phyloP scores from a whole-genome alignment of 495 filamentous ascomycete genomes.

The Penicillium turbatum region DNA sequence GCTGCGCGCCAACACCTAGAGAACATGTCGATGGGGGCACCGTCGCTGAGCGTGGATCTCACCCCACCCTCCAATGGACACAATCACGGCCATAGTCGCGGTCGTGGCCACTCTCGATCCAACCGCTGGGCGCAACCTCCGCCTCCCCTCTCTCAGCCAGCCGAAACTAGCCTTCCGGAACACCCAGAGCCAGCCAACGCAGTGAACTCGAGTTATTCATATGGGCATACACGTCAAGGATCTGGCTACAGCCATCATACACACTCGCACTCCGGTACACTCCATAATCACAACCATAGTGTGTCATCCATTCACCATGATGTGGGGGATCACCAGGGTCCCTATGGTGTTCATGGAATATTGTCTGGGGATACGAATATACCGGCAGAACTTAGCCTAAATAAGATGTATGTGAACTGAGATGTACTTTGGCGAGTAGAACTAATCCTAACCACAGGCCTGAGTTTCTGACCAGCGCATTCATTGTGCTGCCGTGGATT shows the following conservation, averaged over 20 bases:
- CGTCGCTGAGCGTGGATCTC: conserved; percentile 31
- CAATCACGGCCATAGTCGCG: conserved; percentile 32
- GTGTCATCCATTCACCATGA: conserved; percentile 18
- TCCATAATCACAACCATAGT: conserved; percentile 15
- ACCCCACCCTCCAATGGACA: conserved; percentile 28
- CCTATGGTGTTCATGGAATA: neutral
- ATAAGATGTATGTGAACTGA: conserved; percentile 15
- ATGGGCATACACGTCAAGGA: conserved; percentile 16
- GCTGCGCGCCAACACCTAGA: conserved; percentile 8
- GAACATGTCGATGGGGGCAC: conserved; percentile 40
- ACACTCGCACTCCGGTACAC: conserved; percentile 28
- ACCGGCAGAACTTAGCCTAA: neutral
- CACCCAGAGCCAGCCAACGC: conserved; percentile 16
- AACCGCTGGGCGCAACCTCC: conserved; percentile 34
- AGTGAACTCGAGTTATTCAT: conserved; percentile 15
- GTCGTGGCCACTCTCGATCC: conserved; percentile 42
- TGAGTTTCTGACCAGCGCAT: conserved; percentile 30
- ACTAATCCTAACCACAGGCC: conserved; percentile 24
- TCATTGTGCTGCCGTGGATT: conserved; percentile 40
- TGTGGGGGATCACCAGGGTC: conserved; percentile 5
- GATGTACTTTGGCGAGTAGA: neutral
- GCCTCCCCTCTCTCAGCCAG: conserved; percentile 26
- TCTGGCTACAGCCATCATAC: conserved; percentile 10
- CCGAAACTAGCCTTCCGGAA: conserved; percentile 16
- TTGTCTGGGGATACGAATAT: neutral